Evolutionary conservation across 2,329 filamentous ascomycete species (phyloP), one percentile per base, ranked within the genome.

Genomic region (Nannizzia gypsea): DNA sequence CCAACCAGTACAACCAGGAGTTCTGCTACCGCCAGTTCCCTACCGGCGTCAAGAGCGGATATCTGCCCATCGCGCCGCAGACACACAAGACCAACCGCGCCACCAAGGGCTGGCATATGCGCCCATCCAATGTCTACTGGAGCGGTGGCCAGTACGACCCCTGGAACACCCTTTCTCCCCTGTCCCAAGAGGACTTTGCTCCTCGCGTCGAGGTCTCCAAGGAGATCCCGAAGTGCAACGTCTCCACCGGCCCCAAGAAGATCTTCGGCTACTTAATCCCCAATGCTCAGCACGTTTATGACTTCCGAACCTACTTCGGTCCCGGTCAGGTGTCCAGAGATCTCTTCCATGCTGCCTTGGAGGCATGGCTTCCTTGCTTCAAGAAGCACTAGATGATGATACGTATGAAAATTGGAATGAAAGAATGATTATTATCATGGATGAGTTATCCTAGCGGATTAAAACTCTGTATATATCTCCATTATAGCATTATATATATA

Each of bases 71-170:
- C 8, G 70, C 67, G 54, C 78, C 80, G 3, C 66, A 66, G 42
- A 69, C 67, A 0, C 67, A 72, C 2, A 65, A 64, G 11, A 72
- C 73, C 6, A 81, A 81, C 65, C 59, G 62, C 3, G 59, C 73
- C 58, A 77, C 76, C 38, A 78, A 79, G 24, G 80, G 80, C 58
- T 82, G 79, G 79, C 65, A 67, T 44, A 77, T 80, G 59, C 76
- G 78, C 1, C 79, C 79, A 9, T 78, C 77, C 8, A 80, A 81
- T 61, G 72, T 74, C 0, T 81, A 77, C 70, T 81, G 77, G 71
- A 76, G 71, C 55, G 75, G 72, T 24, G 78, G 78, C 3, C 73
- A 81, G 59, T 80, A 75, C 63, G 79, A 82, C 60, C 78, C 79
- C 2, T 82, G 79, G 80, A 70, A 76, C 20, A 74, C 77, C 0